Conservation (phyloP, 163 green algal genomes). For the Chlorella variabilis region DNA sequence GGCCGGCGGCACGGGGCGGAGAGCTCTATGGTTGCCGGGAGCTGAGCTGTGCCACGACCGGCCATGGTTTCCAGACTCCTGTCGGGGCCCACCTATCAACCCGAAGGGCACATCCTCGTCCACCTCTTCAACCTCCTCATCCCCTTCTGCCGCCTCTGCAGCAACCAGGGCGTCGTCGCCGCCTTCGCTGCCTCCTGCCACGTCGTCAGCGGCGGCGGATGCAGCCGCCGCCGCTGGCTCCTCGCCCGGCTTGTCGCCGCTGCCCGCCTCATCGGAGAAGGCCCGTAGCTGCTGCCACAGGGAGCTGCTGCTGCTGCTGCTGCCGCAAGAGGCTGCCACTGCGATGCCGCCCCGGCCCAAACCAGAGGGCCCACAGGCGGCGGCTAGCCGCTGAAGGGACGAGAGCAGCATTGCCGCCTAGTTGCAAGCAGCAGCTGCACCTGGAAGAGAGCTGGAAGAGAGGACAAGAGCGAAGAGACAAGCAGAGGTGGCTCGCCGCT, state of each 20-base stretch:
- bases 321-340: neutral
- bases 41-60: too few species aligned
- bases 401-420: neutral
- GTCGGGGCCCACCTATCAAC: too few species aligned
- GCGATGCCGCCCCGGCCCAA: neutral
- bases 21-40: too few species aligned
- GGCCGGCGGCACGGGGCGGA: too few species aligned
- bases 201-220: neutral
- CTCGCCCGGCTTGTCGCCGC: neutral
- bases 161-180: neutral
- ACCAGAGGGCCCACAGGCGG: neutral
- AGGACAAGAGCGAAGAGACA: too few species aligned
- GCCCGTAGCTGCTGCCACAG: neutral
- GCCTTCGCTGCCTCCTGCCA: neutral
- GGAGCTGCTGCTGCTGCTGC: constrained; percentile 7
- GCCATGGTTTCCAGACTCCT: too few species aligned
- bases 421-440: too few species aligned
- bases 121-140: neutral
- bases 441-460: too few species aligned
- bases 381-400: neutral
- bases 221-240: neutral
- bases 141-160: neutral
- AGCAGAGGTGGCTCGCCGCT: too few species aligned
- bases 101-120: neutral
- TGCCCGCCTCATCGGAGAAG: neutral